Base-by-base conservation (phyloP, 2,329 filamentous ascomycete genomes). In the Pleurostoma richardsiae region DNA sequence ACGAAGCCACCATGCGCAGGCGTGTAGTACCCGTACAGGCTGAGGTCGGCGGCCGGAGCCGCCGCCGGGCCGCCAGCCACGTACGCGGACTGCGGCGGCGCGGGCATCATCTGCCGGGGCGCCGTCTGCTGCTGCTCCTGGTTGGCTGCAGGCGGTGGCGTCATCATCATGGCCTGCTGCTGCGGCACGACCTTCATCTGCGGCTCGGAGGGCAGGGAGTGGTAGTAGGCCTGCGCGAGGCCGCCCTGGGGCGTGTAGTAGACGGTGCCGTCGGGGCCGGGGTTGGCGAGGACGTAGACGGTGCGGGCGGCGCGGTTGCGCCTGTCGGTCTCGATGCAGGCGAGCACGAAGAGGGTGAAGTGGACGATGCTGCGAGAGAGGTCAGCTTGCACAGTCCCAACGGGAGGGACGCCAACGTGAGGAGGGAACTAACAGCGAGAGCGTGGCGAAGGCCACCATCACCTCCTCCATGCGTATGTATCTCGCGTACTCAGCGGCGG, bases 241-340 rank as follows among this genome's bases (percentile, higher is more conserved):
- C 19, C 19, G 19, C 19, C 19, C 19, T 19, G 19, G 5, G 43
- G 43, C 2, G 31, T 6, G 30, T 51, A 51, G 10, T 51, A 49
- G 11, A 28, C 29, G 30, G 43, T n/a, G 3, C 49, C 49, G 10
- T 19, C 28, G 3, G 49, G 41, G 3, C 29, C 42, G 5, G 40
- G 29, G 10, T 31, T 6, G 3, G 49, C 49, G 3, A 51, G 31
- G 7, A 51, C 26, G 29, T 51, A 51, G 1, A 51, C 49, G 10
- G 49, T 42, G 39, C 40, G 29, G n/a, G 33, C 44, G 29, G 41
- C 29, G 30, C 43, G 50, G 31, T 52, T 46, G 26, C 54, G 38
- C 10, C 48, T 47, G 49, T 54, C 42, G 38, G 46, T 46, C 44
- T 56, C 54, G 44, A 56, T 36, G 40, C 54, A 56, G 8, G 49